Conservation (phyloP, 2,329 filamentous ascomycete species). For the Alternaria postmessia region DNA sequence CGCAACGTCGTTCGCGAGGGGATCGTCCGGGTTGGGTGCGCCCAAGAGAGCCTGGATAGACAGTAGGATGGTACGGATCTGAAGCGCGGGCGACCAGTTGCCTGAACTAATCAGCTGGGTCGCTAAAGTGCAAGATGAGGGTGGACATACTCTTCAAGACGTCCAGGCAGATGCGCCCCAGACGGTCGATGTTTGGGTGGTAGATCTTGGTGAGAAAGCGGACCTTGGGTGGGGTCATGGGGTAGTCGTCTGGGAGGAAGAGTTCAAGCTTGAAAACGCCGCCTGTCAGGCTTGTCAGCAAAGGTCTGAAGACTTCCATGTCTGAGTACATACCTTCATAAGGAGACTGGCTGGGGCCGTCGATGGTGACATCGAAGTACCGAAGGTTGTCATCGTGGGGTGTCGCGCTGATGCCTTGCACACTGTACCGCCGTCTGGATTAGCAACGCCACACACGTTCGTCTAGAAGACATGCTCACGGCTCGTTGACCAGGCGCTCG, state of each 20-base stretch:
- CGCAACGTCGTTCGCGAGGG: slow-evolving; percentile 96
- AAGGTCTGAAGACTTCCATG: not conserved
- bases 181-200: slow-evolving; percentile 97
- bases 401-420: slow-evolving; percentile 93
- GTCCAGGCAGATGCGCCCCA: slow-evolving; percentile 95
- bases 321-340: slow-evolving; percentile 79
- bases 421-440: slow-evolving; percentile 61
- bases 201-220: slow-evolving; percentile 99
- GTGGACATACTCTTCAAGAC: slow-evolving; percentile 83
- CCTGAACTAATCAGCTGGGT: slow-evolving; percentile 60
- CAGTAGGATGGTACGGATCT: slow-evolving; percentile 97
- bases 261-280: slow-evolving; percentile 97
- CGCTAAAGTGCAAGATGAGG: not conserved
- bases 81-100: slow-evolving; percentile 98
- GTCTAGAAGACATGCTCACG: slow-evolving; percentile 65
- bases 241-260: slow-evolving; percentile 97
- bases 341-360: slow-evolving; percentile 89
- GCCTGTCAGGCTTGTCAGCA: slow-evolving; percentile 53
- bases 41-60: slow-evolving; percentile 97
- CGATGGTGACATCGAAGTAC: slow-evolving; percentile 97
- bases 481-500: slow-evolving; percentile 93
- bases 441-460: slow-evolving; percentile 4
- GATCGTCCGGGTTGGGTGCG: slow-evolving; percentile 96
- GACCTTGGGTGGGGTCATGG: slow-evolving; percentile 98
- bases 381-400: slow-evolving; percentile 97